Percentiles rank a stretch among this genome's conserved stretches.
Conservation (phyloP, 2,329 filamentous ascomycete species). For the Talaromyces funiculosus region DNA sequence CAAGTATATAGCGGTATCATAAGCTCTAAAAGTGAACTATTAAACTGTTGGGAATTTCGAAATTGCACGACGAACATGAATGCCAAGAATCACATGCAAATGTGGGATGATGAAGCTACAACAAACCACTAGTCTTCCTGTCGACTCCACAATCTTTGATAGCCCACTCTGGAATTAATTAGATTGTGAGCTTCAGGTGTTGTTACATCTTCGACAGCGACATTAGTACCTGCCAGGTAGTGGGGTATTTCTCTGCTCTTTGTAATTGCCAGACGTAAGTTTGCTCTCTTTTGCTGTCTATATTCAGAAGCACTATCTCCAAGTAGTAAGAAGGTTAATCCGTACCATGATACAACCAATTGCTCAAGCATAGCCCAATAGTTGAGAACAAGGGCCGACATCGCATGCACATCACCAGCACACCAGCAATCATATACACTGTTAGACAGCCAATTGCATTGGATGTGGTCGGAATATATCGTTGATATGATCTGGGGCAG, state of each 20-base stretch:
- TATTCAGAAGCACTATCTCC: neutral
- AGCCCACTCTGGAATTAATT: too few species aligned
- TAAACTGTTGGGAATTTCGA: constrained; percentile 7
- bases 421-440: neutral
- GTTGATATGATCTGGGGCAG: neutral
- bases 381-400: neutral
- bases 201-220: neutral
- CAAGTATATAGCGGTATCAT: neutral
- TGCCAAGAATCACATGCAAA: constrained; percentile 14
- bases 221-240: neutral
- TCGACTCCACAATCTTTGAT: neutral
- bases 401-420: neutral
- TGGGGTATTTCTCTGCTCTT: neutral
- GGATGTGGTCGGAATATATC: neutral
- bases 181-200: neutral
- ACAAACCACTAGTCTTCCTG: neutral
- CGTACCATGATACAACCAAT: too few species aligned
- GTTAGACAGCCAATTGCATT: neutral
- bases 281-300: neutral
- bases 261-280: neutral
- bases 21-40: neutral
- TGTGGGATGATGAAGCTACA: neutral
- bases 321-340: too few species aligned
- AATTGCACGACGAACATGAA: neutral
- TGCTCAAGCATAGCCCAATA: neutral